phyloP scores from a whole-genome alignment of 768 basidiomycete species.

The Russula ochroleuca region DNA sequence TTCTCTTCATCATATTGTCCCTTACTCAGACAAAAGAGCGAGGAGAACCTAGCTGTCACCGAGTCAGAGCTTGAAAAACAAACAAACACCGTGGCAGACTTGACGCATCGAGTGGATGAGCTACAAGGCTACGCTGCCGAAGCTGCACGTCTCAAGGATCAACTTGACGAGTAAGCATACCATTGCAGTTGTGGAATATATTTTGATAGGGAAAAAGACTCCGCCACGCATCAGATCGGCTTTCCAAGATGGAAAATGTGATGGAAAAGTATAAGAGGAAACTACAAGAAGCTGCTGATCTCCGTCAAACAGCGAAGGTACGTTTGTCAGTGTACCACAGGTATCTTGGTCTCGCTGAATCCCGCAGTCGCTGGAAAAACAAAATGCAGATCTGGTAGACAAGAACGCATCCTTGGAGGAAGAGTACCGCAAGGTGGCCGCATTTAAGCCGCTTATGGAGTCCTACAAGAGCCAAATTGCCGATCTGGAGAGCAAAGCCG shows the following conservation, averaged over 20 bases:
- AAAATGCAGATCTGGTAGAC: constrained; percentile 89
- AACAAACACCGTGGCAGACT: constrained; percentile 57
- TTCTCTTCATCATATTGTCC: constrained; percentile 33
- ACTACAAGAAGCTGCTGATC: constrained; percentile 87
- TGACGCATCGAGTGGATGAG: constrained; percentile 78
- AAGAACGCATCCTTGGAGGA: constrained; percentile 90
- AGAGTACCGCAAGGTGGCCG: constrained; percentile 81
- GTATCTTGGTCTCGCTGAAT: not conserved
- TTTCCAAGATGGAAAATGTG: constrained; percentile 93
- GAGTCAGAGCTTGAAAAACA: constrained; percentile 85
- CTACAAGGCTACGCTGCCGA: constrained; percentile 74
- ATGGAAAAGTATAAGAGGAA: constrained; percentile 99
- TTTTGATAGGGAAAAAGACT: constrained; percentile 47
- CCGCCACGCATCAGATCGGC: constrained; percentile 85
- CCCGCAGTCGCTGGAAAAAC: constrained; percentile 76
- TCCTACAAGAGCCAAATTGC: constrained; percentile 85
- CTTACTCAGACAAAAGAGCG: constrained; percentile 78
- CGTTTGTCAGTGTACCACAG: constrained; percentile 27
- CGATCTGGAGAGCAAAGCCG: constrained; percentile 70
- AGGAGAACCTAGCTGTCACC: constrained; percentile 80
- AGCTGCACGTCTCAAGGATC: constrained; percentile 78
- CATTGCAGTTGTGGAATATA: constrained; percentile 7
- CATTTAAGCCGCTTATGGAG: constrained; percentile 87
- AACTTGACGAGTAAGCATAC: constrained; percentile 81
- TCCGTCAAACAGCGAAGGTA: constrained; percentile 83